Percentiles rank a stretch among this genome's conserved stretches.
These are phyloP conservation scores for Aspergillus persii DNA, from an alignment of 2,329 filamentous ascomycete species.

Conservation along the genomic window DNA sequence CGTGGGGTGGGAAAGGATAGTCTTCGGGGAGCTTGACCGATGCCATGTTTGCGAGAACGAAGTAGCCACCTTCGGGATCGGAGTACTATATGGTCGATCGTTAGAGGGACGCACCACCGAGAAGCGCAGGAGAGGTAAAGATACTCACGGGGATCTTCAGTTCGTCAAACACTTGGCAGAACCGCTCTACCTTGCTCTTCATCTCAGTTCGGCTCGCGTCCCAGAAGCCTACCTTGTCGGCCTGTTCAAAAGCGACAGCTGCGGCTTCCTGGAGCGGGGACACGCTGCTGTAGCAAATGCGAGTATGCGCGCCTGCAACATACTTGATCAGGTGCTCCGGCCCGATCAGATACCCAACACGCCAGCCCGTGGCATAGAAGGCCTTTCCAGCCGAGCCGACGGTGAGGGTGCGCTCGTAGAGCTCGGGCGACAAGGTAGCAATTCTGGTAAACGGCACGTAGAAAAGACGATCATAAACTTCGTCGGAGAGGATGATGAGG, in stretches of 20 bases:
- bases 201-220: conserved; percentile 78
- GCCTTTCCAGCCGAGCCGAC: conserved; percentile 97
- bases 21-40: conserved; percentile 79
- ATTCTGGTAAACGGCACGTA: conserved; percentile 95
- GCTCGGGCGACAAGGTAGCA: conserved; percentile 83
- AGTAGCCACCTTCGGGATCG: conserved; percentile 94
- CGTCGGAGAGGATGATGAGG: conserved; percentile 87
- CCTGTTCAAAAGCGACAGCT: conserved; percentile 90
- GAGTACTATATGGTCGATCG: conserved; percentile 57
- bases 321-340: conserved; percentile 85
- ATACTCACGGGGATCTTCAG: conserved; percentile 60
- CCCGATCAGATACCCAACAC: conserved; percentile 92
- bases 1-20: conserved; percentile 87
- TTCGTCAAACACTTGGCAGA: conserved; percentile 79
- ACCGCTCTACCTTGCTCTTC: conserved; percentile 81
- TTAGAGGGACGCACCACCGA: conserved; percentile 2
- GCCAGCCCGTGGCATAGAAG: conserved; percentile 97
- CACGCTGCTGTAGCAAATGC: conserved; percentile 93
- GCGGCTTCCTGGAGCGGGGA: conserved; percentile 92
- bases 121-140: neutral
- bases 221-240: conserved; percentile 85
- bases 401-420: conserved; percentile 83
- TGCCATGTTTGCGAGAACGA: conserved; percentile 89
- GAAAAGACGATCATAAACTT: conserved; percentile 92
- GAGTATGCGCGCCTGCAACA: conserved; percentile 86